Percentiles rank a stretch among this genome's conserved stretches.
phyloP scores from a whole-genome alignment of 139 green algal genomes.

The Chlamydomonas incerta region DNA sequence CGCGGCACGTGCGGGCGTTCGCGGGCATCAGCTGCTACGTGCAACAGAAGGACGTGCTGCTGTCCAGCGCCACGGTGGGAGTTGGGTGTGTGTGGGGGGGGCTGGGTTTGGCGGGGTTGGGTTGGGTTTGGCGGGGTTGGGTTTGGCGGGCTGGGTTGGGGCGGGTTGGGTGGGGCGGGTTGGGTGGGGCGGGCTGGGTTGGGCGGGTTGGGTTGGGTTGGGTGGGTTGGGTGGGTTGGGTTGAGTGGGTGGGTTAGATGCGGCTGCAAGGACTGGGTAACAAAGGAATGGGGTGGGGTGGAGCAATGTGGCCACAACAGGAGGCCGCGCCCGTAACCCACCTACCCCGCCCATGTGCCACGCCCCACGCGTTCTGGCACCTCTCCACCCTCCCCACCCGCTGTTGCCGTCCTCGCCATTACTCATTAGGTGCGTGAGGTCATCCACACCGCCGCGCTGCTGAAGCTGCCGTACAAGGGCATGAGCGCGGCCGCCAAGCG shows the following conservation, averaged over 20 bases:
- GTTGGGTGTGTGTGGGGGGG: background rate
- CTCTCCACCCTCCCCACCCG: background rate
- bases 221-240: no score
- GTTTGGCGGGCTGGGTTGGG: no score
- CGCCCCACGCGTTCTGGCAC: background rate
- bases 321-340: no score
- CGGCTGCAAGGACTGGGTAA: slow-evolving; percentile 70
- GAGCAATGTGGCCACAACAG: background rate
- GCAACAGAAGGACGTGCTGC: slow-evolving; percentile 74
- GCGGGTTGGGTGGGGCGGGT: no score
- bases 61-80: slow-evolving; percentile 71
- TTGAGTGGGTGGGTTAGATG: no score
- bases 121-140: no score
- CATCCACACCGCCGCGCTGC: slow-evolving; percentile 69
- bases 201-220: no score
- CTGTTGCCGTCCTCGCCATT: no score
- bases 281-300: background rate
- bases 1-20: slow-evolving; percentile 31
- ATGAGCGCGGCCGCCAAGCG: slow-evolving; percentile 58
- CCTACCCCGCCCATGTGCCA: background rate
- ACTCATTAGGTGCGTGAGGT: slow-evolving; percentile 67
- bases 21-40: slow-evolving; percentile 67
- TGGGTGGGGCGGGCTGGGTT: no score
- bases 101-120: no score
- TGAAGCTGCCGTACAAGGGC: slow-evolving; percentile 64